Conservation (phyloP, 176 grass and related monocot genomes). For the Cenchrus purpureus region DNA sequence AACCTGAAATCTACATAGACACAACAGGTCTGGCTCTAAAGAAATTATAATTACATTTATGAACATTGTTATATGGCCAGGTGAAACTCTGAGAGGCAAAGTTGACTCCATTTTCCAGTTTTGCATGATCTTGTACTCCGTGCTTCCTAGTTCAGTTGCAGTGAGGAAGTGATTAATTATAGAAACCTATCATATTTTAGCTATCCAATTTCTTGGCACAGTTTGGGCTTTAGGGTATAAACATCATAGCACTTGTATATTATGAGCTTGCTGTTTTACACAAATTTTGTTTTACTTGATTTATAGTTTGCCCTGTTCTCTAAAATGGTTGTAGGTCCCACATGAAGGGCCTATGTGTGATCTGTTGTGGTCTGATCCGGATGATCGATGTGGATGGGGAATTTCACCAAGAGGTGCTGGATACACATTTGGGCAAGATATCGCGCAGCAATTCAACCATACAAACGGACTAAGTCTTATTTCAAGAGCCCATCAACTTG, state of each 20-base stretch:
- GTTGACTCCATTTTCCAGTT: neutral
- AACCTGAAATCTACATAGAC: slow-evolving; percentile 3
- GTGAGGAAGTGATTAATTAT: slow-evolving; percentile 10
- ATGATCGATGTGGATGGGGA: slow-evolving; percentile 78
- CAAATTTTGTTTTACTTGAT: neutral
- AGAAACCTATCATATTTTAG: neutral
- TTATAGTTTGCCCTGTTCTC: neutral
- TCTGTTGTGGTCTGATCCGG: slow-evolving; percentile 80
- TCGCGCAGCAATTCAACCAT: slow-evolving; percentile 76
- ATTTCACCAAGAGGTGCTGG: slow-evolving; percentile 77
- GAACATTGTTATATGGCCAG: neutral
- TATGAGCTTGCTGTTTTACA: neutral
- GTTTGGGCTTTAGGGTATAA: slow-evolving; percentile 14
- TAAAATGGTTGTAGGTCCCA: slow-evolving; percentile 62
- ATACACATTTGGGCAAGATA: slow-evolving; percentile 88
- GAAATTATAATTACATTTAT: neutral
- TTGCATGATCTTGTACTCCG: neutral
- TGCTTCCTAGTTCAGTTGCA: slow-evolving; percentile 5
- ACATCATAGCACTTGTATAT: neutral
- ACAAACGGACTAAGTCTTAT: slow-evolving; percentile 72
- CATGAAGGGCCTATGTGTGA: slow-evolving; percentile 88
- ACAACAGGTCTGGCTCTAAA: slow-evolving; percentile 4
- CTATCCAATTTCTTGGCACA: neutral
- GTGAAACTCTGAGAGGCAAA: neutral
- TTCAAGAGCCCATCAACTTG: slow-evolving; percentile 79